Percentiles rank a stretch among this genome's conserved stretches.
Conservation (phyloP, 2,329 filamentous ascomycete genomes). For the Fusarium bactridioides region DNA sequence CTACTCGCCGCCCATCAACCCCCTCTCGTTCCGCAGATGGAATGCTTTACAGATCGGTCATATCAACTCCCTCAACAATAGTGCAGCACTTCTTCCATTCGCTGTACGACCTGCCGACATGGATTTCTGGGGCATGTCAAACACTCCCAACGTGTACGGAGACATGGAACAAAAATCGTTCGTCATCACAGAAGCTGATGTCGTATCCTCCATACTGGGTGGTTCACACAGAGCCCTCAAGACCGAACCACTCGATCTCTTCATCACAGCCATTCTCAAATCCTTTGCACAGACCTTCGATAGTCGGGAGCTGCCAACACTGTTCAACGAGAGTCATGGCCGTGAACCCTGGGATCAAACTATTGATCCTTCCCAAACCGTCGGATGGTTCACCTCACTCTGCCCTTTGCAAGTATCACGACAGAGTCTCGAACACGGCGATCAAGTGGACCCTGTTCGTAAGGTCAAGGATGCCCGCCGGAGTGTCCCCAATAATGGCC, state of each 20-base stretch:
- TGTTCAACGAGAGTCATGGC: slow-evolving; percentile 54
- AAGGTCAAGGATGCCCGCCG: slow-evolving; percentile 17
- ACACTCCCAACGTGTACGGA: slow-evolving; percentile 8
- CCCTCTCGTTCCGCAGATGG: slow-evolving; percentile 51
- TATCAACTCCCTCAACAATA: not conserved
- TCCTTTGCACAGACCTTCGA: slow-evolving; percentile 48
- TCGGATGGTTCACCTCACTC: slow-evolving; percentile 58
- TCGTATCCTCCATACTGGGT: slow-evolving; percentile 22
- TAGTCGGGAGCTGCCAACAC: slow-evolving; percentile 44
- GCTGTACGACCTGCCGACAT: slow-evolving; percentile 1
- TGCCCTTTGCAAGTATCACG: slow-evolving; percentile 42
- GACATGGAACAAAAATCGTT: slow-evolving; percentile 2
- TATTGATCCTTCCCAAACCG: slow-evolving; percentile 49
- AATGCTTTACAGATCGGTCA: slow-evolving; percentile 47
- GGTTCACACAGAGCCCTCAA: slow-evolving; percentile 42
- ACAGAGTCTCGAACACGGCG: not conserved
- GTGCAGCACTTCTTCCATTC: not conserved
- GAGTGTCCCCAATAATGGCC: slow-evolving; percentile 16
- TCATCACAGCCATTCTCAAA: slow-evolving; percentile 46
- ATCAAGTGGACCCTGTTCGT: slow-evolving; percentile 11
- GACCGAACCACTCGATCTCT: slow-evolving; percentile 50
- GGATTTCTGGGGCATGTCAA: slow-evolving; percentile 33
- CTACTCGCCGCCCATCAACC: slow-evolving; percentile 10
- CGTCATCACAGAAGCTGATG: not conserved
- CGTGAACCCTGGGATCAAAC: slow-evolving; percentile 47